Base-by-base conservation (phyloP, 2,329 filamentous ascomycete species). In the Pseudogymnoascus sp. region DNA sequence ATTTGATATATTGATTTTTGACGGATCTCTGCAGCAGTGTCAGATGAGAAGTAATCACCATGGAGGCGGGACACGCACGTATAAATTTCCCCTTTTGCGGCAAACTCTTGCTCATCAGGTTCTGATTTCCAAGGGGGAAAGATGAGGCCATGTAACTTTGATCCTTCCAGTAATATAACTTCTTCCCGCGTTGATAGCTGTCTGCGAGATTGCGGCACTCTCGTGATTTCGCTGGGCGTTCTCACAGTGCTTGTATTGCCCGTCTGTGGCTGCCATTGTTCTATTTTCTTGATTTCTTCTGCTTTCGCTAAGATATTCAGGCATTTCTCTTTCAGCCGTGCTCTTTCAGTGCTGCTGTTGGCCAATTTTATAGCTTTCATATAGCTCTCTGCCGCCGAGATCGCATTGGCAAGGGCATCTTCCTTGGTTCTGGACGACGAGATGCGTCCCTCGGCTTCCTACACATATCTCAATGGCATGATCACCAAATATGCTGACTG, bases 91-190 rank as follows among this genome's bases (percentile, higher is more conserved):
- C n/a, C 77, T 79, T 2, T 78, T 71, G 29, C 73, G 33, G 78
- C 73, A 67, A 97, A 96, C 31, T 88, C 83, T 4, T 79, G 73
- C 0, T 81, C 72, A 3, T 74, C 71, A 0, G 90, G 87, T 29
- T 84, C 78, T 1, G 74, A 74, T n/a, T 82, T 82, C 94, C 94
- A 99, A 0, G 89, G 91, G 9, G 89, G 91, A 67, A 96, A 97
- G 17, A 88, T 80, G 69, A 86, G 88, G 0, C 88, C 90, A 71
- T 96, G 90, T 17, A 99, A 79, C 61, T 85, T 87, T 4, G 92
- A 94, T 3, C 87, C 85, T 69, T 87, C 85, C 1, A 89, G 78
- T 7, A 97, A 74, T 59, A 97, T 85, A 31, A 89, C 86, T 69
- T 92, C 81, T 73, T 96, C 92, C 13, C 80, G 79, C 4, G 81